Conservation (phyloP, 768 basidiomycete species). For the Hericium rajendrae region DNA sequence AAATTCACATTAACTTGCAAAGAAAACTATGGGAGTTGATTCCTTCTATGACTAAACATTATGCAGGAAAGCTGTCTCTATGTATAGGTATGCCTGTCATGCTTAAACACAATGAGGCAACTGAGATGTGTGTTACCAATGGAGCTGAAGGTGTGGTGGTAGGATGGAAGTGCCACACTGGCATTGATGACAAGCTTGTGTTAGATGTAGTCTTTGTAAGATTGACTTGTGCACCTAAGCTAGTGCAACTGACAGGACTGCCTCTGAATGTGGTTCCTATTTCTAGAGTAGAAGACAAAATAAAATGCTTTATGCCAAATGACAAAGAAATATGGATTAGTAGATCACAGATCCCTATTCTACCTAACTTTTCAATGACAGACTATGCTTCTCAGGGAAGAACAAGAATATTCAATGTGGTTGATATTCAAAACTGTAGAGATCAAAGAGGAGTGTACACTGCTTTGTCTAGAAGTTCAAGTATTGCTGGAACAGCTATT, state of each 20-base stretch:
- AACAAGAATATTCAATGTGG: constrained; percentile 12
- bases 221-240: constrained; percentile 3
- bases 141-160: constrained; percentile 15
- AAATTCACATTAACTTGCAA: constrained; percentile 1
- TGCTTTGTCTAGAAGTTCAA: constrained; percentile 13
- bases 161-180: constrained; percentile 4
- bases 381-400: constrained; percentile 17
- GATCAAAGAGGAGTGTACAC: constrained; percentile 15
- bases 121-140: constrained; percentile 18
- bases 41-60: constrained; percentile 9
- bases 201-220: constrained; percentile 11
- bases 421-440: constrained; percentile 8
- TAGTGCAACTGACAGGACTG: constrained; percentile 7
- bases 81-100: constrained; percentile 18
- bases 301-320: constrained; percentile 6
- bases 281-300: neutral
- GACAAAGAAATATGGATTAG: neutral
- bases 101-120: constrained; percentile 16
- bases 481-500: constrained; percentile 9
- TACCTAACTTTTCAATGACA: constrained; percentile 19
- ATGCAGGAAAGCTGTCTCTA: constrained; percentile 13
- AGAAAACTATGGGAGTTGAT: constrained; percentile 16
- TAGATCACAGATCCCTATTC: constrained; percentile 9
- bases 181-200: neutral
- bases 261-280: constrained; percentile 16